Evolutionary conservation across 345 rosid species (phyloP), one percentile per base, ranked within the genome.

Genomic region (Erucastrum elatum): DNA sequence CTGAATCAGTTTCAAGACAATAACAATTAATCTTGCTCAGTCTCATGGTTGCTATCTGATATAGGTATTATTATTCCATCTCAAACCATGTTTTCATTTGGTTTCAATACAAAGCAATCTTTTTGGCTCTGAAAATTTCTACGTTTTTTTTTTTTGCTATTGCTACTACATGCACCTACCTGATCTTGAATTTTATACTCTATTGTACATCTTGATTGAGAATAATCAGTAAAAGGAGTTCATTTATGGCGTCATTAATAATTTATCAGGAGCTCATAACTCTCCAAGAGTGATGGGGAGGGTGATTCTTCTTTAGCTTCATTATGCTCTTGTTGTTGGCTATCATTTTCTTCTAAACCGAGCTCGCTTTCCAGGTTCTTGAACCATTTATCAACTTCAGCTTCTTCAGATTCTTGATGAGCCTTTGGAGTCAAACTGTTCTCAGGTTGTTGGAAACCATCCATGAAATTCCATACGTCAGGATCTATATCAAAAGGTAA

Each of bases 381-480:
- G 66, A 88, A 70, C 97, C 97, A 90, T 69, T 84, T 82, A 56
- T 49, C 82, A 51, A 77, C 81, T 53, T 87, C 96, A 68, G 21
- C 83, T 8, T 82, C 84, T 60, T 66, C 75, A 72, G 41, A 64
- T 11, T 71, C 62, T 66, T 72, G 60, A 37, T 16, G 34, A 37
- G 21, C 30, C 39, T 31, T 75, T 21, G 84, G 25, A 68, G 67
- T 74, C 30, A 34, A 76, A 81, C 46, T 76, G 4, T 53, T 84
- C 11, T 75, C 83, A 13, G 29, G 46, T 46, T 78, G 85, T 60
- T 82, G 78, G 29, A 75, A 79, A 78, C 75, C 78, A 65, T 91
- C 90, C 4, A 90, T 31, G 88, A 84, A 86, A 74, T 80, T 77
- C 98, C 98, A 91, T 37, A 89, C 84, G 31, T 94, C 97, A 2